A percentile compares a stretch with the other conserved stretches of the same genome.
These are phyloP conservation scores for Arabidopsis lyrata DNA, from an alignment of 441 rosid genomes.

Conservation along the genomic window DNA sequence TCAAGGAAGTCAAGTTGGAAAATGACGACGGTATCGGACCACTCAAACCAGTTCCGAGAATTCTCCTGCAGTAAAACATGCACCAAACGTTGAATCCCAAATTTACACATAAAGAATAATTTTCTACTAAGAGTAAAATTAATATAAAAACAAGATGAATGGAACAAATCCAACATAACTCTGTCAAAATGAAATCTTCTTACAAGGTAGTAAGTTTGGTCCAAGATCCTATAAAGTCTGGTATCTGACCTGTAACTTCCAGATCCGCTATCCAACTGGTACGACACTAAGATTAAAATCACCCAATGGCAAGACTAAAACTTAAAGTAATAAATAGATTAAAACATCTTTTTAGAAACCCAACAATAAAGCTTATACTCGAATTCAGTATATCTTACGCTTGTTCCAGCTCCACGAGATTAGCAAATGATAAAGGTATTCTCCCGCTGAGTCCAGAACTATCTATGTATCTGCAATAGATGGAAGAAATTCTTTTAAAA, in stretches of 20 bases:
- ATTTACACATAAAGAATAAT: no score
- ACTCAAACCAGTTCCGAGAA: slow-evolving; percentile 73
- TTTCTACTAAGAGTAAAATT: no score
- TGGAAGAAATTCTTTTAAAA: neutral
- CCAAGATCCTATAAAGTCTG: slow-evolving; percentile 76
- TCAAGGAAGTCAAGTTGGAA: slow-evolving; percentile 59
- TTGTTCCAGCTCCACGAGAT: slow-evolving; percentile 45
- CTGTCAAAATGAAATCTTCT: slow-evolving; percentile 21
- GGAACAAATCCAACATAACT: no score
- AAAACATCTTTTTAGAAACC: neutral
- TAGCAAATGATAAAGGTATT: slow-evolving; percentile 58
- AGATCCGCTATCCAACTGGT: slow-evolving; percentile 68
- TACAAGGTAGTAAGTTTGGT: slow-evolving; percentile 58
- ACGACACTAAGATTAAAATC: neutral
- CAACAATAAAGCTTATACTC: neutral
- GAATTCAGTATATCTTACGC: slow-evolving; percentile 47
- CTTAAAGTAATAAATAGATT: neutral
- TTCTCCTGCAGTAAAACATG: slow-evolving; percentile 56
- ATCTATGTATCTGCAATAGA: slow-evolving; percentile 49
- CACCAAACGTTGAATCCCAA: neutral
- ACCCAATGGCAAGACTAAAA: neutral
- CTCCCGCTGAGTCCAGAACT: slow-evolving; percentile 59
- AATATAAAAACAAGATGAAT: no score
- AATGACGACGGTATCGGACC: slow-evolving; percentile 73
- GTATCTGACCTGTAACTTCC: slow-evolving; percentile 66